These are phyloP conservation scores for Penicillium ochrochloron DNA, from an alignment of 495 filamentous ascomycete genomes.

Conservation along the genomic window DNA sequence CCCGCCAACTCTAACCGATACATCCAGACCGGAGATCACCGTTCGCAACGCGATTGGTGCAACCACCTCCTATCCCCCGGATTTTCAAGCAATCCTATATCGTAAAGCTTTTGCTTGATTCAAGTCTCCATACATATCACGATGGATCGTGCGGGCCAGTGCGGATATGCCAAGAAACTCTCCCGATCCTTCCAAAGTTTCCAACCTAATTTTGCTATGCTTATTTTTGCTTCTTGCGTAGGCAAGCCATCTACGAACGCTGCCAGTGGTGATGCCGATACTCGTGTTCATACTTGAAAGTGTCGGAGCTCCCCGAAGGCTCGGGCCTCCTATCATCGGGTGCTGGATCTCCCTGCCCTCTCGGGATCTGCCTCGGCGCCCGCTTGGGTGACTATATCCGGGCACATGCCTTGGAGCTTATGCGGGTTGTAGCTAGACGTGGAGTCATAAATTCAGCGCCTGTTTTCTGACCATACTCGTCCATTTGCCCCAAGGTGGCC, in stretches of 20 bases:
- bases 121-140: background rate
- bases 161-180: background rate
- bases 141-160: background rate
- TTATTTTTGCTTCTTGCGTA: slow-evolving; percentile 2
- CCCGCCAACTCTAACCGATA: slow-evolving; percentile 1
- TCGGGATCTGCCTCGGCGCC: slow-evolving; percentile 6
- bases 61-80: slow-evolving; percentile 20
- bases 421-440: too few relatives aligned
- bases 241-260: background rate
- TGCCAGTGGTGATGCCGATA: background rate
- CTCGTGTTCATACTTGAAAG: background rate
- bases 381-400: background rate
- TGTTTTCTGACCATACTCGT: too few relatives aligned
- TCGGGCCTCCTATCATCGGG: slow-evolving; percentile 8
- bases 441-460: too few relatives aligned
- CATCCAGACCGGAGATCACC: slow-evolving; percentile 25
- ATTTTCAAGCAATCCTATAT: slow-evolving; percentile 9
- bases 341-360: slow-evolving; percentile 9
- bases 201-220: background rate
- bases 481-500: too few relatives aligned
- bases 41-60: slow-evolving; percentile 23
- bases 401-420: background rate
- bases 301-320: slow-evolving; percentile 3
- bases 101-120: slow-evolving; percentile 7
- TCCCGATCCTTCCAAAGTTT: background rate